Evolutionary conservation across 495 filamentous ascomycete species (phyloP).

Genomic region (Lasiosphaeris hirsuta): DNA sequence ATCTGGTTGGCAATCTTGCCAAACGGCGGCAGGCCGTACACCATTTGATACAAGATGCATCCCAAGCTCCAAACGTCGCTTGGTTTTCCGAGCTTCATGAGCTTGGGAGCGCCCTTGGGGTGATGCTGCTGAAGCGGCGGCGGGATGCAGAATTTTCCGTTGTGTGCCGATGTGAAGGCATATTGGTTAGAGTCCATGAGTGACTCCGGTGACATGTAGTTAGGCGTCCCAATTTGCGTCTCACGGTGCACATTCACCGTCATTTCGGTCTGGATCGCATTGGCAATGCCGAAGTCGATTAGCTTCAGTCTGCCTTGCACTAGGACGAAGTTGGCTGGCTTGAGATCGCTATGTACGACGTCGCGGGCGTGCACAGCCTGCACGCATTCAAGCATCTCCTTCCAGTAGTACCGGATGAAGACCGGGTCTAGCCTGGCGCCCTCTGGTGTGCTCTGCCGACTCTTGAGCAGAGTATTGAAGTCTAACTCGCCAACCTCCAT

Average conservation of each 20-base stretch:
- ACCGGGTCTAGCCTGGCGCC: constrained; percentile 75
- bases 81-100: constrained; percentile 95
- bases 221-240: constrained; percentile 89
- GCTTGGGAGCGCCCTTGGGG: constrained; percentile 56
- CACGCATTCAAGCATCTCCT: constrained; percentile 97
- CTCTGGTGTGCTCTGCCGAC: constrained; percentile 65
- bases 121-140: constrained; percentile 25
- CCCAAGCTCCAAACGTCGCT: constrained; percentile 95
- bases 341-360: constrained; percentile 94
- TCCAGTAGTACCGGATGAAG: constrained; percentile 96
- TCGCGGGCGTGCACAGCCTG: constrained; percentile 81
- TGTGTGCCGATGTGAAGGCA: constrained; percentile 32
- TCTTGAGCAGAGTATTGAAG: constrained; percentile 75
- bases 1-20: constrained; percentile 85
- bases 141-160: constrained; percentile 47
- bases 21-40: constrained; percentile 89
- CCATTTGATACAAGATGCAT: constrained; percentile 97
- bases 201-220: constrained; percentile 97
- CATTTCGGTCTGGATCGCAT: constrained; percentile 87
- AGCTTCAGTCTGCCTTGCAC: constrained; percentile 79
- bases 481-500: constrained; percentile 99
- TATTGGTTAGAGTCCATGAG: constrained; percentile 79
- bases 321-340: constrained; percentile 92
- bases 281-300: constrained; percentile 96
- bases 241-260: constrained; percentile 98